Percentiles rank a stretch among this genome's conserved stretches.
Conservation (phyloP, 1,139 yeast genomes). For the Saccharomycopsis phalli region DNA sequence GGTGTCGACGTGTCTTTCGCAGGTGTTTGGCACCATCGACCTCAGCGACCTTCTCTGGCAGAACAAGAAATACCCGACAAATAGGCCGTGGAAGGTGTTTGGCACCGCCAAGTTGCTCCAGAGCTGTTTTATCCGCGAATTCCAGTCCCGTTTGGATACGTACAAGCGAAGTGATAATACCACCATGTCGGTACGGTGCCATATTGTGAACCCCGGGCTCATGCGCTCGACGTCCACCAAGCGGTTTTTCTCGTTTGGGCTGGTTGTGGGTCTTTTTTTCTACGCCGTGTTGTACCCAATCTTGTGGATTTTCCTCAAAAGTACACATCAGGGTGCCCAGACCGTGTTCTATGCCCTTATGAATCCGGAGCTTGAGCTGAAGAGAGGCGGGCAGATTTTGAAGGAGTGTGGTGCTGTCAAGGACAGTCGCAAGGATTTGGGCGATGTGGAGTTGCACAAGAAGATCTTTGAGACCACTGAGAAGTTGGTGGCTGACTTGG, state of each 20-base stretch:
- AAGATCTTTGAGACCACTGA: slow-evolving; percentile 56
- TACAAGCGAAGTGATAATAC: slow-evolving; percentile 59
- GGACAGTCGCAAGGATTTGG: slow-evolving; percentile 49
- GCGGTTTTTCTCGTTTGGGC: slow-evolving; percentile 69
- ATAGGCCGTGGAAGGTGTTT: slow-evolving; percentile 64
- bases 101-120: slow-evolving; percentile 77
- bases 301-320: slow-evolving; percentile 73
- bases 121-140: slow-evolving; percentile 64
- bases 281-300: slow-evolving; percentile 71
- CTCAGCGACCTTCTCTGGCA: slow-evolving; percentile 61
- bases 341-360: slow-evolving; percentile 58
- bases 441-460: slow-evolving; percentile 53
- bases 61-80: slow-evolving; percentile 48
- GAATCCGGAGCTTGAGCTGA: slow-evolving; percentile 58
- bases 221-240: slow-evolving; percentile 84
- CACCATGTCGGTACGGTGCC: slow-evolving; percentile 62
- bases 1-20: slow-evolving; percentile 66
- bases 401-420: slow-evolving; percentile 61
- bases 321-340: slow-evolving; percentile 73
- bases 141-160: slow-evolving; percentile 51
- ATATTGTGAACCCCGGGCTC: slow-evolving; percentile 83
- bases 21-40: slow-evolving; percentile 61
- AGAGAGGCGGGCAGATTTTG: slow-evolving; percentile 58
- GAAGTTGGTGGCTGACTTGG: slow-evolving; percentile 46
- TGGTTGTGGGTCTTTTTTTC: slow-evolving; percentile 56